Base-by-base conservation (phyloP, 306 rosid genomes). In the Styphnolobium japonicum region DNA sequence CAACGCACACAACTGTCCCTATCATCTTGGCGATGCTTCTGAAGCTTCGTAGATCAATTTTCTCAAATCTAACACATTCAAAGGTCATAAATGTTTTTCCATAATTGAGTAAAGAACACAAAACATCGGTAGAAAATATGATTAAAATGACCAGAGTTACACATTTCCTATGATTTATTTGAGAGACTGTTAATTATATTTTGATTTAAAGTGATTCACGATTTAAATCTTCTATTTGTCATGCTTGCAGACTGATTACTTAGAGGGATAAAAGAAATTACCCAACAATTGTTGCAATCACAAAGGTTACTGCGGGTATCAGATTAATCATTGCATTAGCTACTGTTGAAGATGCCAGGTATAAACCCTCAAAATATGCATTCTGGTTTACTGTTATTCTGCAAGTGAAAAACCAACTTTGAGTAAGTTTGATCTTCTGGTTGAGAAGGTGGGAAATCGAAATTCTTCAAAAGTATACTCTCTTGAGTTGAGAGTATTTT, bases 361-460 rank as follows among this genome's bases (percentile, higher is more conserved):
- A 89, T 49, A 93, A 55, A 11, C 97, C 96, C 80, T 83, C 88
- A 71, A 88, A 88, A 80, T 86, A 91, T 19, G 89, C 80, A 33
- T 93, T 93, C 77, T 89, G 96, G 57, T 91, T 91, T 21, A 73
- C 82, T 4, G 97, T 93, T 8, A 81, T 86, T 4, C 92, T 91
- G 87, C 85, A 74, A 31, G 64, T 14, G n/a, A 33, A 16, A 68
- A 14, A 18, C n/a, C 18, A 39, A 45, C 22, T n/a, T n/a, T n/a
- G n/a, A n/a, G n/a, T n/a, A n/a, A n/a, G n/a, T n/a, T n/a, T n/a
- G n/a, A n/a, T n/a, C n/a, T n/a, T n/a, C n/a, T n/a, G n/a, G n/a
- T n/a, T n/a, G n/a, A n/a, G n/a, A n/a, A n/a, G n/a, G n/a, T n/a
- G n/a, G n/a, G n/a, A n/a, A n/a, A n/a, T n/a, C n/a, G n/a, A n/a